Evolutionary conservation across 1,139 yeast species (phyloP), one percentile per base, ranked within the genome.

Genomic region (Taphrina communis): DNA sequence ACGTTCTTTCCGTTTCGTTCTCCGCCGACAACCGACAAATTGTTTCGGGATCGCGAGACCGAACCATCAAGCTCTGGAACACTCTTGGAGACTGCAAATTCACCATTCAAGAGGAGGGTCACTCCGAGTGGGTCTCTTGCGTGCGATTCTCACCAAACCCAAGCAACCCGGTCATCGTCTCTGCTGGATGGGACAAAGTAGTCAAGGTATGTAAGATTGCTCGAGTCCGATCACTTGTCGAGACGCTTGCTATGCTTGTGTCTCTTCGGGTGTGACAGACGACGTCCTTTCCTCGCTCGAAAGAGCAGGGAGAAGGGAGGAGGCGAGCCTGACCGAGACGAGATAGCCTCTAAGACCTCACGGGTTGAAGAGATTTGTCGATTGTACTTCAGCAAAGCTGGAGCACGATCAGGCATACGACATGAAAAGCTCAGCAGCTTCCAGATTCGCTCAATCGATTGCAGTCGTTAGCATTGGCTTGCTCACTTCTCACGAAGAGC

Each of bases 11-110:
- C 74, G 97, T 94, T 78, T 90, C 97, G 77, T 91, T 94, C 83
- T 90, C 98, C 80, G 87, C 90, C 83, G 91, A 90, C 88, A 93
- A 94, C 84, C 90, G 97, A 86, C 96, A 92, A 85, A 91, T 94
- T 80, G 97, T 93, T 76, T 93, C 99, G 82, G 96, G 97, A 83
- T 93, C 98, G 78, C 93, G 99, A 85, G 99, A 94, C 84, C 90
- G 91, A 88, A 90, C 98, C 83, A 93, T 94, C 84, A 93, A 91
- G 88, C 93, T 94, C 84, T 94, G 99, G 99, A 93, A 95, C 89
- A 91, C 97, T 85, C 86, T 92, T 80, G 99, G 99, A 87, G 92
- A 90, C 82, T 92, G 97, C 88, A 88, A 90, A 87, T 88, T 89
- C 85, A 91, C 97, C 79, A 88, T 93, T 84, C 78, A 80, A 76